A percentile compares a stretch with the other conserved stretches of the same genome.
Evolutionary conservation across 305 asterid genomes (phyloP).

Genomic region (Fraxinus platypoda): DNA sequence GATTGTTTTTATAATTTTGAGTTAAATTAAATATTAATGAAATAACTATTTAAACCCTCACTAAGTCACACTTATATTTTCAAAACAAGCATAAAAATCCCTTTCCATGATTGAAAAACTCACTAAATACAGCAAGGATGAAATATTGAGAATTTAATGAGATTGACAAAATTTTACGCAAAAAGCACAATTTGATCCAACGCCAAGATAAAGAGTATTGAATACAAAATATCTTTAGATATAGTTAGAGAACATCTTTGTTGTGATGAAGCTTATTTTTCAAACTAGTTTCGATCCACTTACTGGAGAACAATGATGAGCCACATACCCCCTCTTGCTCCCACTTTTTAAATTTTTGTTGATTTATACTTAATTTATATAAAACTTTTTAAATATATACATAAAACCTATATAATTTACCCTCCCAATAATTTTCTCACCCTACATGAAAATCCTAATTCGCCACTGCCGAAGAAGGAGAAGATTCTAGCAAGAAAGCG

Average conservation of each 20-base stretch:
- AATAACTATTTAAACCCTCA: not conserved
- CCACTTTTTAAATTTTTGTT: no score
- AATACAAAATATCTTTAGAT: not conserved
- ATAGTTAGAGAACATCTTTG: not conserved
- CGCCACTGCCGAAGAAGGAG: no score
- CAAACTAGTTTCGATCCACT: not conserved
- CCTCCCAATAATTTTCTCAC: no score
- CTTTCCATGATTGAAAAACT: not conserved
- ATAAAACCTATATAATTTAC: no score
- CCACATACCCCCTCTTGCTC: not conserved
- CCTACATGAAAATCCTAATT: no score
- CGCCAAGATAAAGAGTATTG: not conserved
- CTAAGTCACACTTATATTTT: not conserved
- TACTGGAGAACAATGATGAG: not conserved
- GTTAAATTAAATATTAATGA: not conserved
- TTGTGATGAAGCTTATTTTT: not conserved
- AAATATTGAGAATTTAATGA: not conserved
- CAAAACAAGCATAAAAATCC: not conserved
- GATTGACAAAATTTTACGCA: not conserved
- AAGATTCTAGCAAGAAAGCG: no score
- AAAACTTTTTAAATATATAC: no score
- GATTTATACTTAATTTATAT: no score
- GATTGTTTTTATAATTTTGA: not conserved
- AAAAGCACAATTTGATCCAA: not conserved
- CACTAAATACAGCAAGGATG: not conserved